These are phyloP conservation scores for Casuarina glauca DNA, from an alignment of 306 rosid genomes.

Conservation along the genomic window DNA sequence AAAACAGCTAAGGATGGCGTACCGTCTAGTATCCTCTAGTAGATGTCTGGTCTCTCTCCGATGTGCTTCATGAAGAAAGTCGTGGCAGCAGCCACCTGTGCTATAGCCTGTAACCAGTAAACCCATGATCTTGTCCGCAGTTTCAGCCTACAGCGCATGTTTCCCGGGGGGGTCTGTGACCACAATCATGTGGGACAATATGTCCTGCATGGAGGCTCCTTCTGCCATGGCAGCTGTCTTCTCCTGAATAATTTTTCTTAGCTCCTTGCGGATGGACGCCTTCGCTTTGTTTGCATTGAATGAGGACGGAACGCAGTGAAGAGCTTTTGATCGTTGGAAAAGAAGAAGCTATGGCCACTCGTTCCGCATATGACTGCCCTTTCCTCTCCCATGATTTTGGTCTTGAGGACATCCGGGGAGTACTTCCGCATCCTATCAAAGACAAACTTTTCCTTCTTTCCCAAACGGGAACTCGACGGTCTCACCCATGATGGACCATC, in stretches of 20 bases:
- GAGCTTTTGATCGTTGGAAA: constrained; percentile 54
- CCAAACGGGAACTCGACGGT: constrained; percentile 47
- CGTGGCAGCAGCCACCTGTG: constrained; percentile 53
- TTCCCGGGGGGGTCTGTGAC: constrained; percentile 49
- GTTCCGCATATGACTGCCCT: constrained; percentile 61
- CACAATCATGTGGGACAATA: constrained; percentile 53
- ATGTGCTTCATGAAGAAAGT: constrained; percentile 70
- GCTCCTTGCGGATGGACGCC: constrained; percentile 39
- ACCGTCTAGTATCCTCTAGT: constrained; percentile 55
- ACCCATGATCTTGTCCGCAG: constrained; percentile 62
- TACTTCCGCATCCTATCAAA: constrained; percentile 40
- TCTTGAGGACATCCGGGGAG: constrained; percentile 57
- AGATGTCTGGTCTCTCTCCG: constrained; percentile 52
- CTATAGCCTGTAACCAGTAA: constrained; percentile 51
- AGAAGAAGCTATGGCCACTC: constrained; percentile 50
- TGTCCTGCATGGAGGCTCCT: constrained; percentile 47
- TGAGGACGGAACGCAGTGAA: constrained; percentile 25
- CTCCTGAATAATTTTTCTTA: constrained; percentile 43
- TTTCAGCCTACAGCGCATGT: constrained; percentile 56
- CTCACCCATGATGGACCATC: constrained; percentile 65
- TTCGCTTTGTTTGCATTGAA: constrained; percentile 35
- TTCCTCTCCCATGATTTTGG: constrained; percentile 56
- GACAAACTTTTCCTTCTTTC: constrained; percentile 44
- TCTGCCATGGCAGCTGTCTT: constrained; percentile 53
- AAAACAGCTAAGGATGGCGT: neutral